Conservation (phyloP, 257 asterid species). For the Dorcoceras hygrometricum region DNA sequence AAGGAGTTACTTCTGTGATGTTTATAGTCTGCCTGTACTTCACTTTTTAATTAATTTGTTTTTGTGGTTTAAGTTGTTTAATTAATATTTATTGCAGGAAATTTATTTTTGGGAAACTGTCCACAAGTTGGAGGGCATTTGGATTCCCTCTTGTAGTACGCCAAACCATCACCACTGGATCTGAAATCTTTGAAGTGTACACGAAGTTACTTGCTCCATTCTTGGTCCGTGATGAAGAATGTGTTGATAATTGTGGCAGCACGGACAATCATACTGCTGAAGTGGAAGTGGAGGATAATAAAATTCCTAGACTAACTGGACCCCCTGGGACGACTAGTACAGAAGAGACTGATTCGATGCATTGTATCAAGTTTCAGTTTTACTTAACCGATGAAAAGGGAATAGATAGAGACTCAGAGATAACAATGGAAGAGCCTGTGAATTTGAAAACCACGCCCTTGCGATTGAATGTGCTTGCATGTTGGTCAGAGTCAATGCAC, state of each 20-base stretch:
- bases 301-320: constrained; percentile 35
- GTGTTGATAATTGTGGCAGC: constrained; percentile 28
- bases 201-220: constrained; percentile 53
- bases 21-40: constrained; percentile 15
- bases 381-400: constrained; percentile 67
- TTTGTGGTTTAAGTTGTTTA: constrained; percentile 26
- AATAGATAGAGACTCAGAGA: constrained; percentile 38
- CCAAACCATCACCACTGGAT: constrained; percentile 51
- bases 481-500: constrained; percentile 67
- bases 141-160: constrained; percentile 73
- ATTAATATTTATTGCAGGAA: constrained; percentile 45
- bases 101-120: constrained; percentile 38
- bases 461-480: constrained; percentile 59
- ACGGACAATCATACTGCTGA: constrained; percentile 34
- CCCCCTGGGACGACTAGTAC: constrained; percentile 34
- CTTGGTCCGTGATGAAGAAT: constrained; percentile 41
- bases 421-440: constrained; percentile 56
- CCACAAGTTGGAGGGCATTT: constrained; percentile 56
- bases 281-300: constrained; percentile 34
- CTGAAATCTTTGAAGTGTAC: constrained; percentile 53
- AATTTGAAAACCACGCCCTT: constrained; percentile 38
- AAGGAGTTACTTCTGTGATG: constrained; percentile 6
- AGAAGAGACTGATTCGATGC: constrained; percentile 36
- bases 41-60: constrained; percentile 12
- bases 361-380: constrained; percentile 53